Base-by-base conservation (phyloP, 225 moss, liverwort and hornwort species). In the Polytrichum formosum region DNA sequence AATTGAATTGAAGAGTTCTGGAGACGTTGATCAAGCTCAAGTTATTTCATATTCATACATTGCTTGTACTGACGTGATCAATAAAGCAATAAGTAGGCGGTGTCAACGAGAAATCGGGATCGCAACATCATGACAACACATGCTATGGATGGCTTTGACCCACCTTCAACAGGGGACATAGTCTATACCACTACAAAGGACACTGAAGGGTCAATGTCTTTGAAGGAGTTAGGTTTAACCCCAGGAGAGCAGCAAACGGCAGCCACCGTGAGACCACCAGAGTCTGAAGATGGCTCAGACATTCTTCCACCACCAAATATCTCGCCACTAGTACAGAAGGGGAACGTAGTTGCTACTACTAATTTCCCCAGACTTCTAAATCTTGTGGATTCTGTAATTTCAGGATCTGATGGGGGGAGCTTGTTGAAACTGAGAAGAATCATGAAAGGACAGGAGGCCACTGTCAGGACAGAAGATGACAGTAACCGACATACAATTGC, bases 311-410 rank as follows among this genome's bases (percentile, higher is more conserved):
- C 53, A 28, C 55, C 70, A 58, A 61, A 59, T 61, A 69, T 68
- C 72, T 53, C 66, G n/a, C 75, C 72, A 5, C 20, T 31, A 63
- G 35, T 71, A 70, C 78, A 70, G 63, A 82, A 67, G 63, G 73
- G 61, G 35, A 56, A 73, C 69, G 55, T 56, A 76, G 81, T 82
- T 9, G 69, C 87, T 64, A 88, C 90, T 9, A 85, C 80, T 70
- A 79, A 81, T 17, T 88, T 88, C 26, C 86, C 86, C 26, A 88
- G 89, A 73, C 89, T 93, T 55, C 82, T 91, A 85, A 85, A 91
- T 73, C 76, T 91, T 66, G 91, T 93, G 62, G 87, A 93, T 79
- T 89, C 93, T 66, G 91, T 87, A 21, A 91, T 90, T 30, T 85
- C 89, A 80, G 91, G 85, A 7, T 80, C 76, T 62, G 91, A 93